Percentiles rank a stretch among this genome's conserved stretches.
These are phyloP conservation scores for Neoboletus magnificus DNA, from an alignment of 768 basidiomycete species.

Conservation along the genomic window DNA sequence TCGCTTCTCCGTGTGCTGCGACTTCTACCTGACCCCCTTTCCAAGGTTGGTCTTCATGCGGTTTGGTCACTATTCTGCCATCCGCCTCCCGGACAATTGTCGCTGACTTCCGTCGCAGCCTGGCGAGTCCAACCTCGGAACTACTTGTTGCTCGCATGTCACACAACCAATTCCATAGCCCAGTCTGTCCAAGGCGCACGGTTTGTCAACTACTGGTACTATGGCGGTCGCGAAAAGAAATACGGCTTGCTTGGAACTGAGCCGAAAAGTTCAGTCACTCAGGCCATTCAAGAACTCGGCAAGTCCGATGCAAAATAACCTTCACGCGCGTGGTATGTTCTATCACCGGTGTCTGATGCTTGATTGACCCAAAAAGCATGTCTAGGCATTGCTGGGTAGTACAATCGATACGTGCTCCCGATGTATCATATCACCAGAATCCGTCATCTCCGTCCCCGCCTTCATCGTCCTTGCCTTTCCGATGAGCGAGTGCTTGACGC, in stretches of 20 bases:
- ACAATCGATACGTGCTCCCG: conserved; percentile 6
- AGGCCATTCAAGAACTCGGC: conserved; percentile 45
- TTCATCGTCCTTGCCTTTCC: conserved; percentile 61
- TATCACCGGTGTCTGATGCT: background rate
- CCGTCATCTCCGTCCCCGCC: conserved; percentile 67
- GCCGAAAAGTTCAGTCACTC: conserved; percentile 42
- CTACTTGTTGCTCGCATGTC: conserved; percentile 93
- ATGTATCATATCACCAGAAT: conserved; percentile 59
- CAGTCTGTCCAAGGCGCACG: conserved; percentile 81
- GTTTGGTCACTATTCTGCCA: conserved; percentile 53
- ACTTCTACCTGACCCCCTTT: conserved; percentile 6
- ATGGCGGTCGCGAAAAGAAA: conserved; percentile 81
- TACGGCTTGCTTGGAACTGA: conserved; percentile 37
- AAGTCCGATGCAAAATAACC: conserved; percentile 28
- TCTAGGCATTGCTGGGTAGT: conserved; percentile 15
- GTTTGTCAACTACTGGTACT: conserved; percentile 88
- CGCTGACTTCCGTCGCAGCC: conserved; percentile 44
- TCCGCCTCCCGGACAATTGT: background rate
- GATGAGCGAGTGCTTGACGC: conserved; percentile 79
- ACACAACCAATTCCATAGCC: conserved; percentile 85
- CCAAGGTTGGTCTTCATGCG: conserved; percentile 86
- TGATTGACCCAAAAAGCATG: background rate
- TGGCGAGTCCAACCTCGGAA: conserved; percentile 96
- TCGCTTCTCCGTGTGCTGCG: conserved; percentile 3
- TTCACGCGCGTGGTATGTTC: background rate